Percentiles rank a stretch among this genome's conserved stretches.
Evolutionary conservation across 345 rosid species (phyloP).

Genomic region (Acer yangbiense): DNA sequence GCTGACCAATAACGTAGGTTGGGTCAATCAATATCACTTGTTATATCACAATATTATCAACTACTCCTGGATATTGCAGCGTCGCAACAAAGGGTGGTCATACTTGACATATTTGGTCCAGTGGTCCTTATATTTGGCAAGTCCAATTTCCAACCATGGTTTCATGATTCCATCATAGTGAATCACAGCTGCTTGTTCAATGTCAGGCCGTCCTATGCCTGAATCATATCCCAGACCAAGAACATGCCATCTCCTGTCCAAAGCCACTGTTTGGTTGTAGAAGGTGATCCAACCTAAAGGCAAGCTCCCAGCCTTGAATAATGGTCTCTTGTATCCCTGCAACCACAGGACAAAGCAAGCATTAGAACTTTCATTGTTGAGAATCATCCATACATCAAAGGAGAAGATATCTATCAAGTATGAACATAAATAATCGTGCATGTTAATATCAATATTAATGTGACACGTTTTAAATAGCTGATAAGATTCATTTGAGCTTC

Average conservation of each 20-base stretch:
- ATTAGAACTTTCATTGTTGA: constrained; percentile 1
- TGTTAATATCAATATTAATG: not conserved
- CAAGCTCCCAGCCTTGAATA: constrained; percentile 82
- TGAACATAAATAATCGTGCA: not conserved
- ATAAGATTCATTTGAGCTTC: not conserved
- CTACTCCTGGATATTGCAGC: constrained; percentile 70
- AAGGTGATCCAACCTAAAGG: constrained; percentile 91
- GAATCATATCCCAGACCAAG: constrained; percentile 80
- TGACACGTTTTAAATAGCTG: not conserved
- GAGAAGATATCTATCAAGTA: not conserved
- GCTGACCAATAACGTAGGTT: constrained; percentile 6
- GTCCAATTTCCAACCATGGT: constrained; percentile 93
- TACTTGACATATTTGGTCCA: constrained; percentile 70
- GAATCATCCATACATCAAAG: not conserved
- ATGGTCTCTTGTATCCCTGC: constrained; percentile 62
- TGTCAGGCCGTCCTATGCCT: constrained; percentile 43
- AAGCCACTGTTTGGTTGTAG: constrained; percentile 65
- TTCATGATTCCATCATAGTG: constrained; percentile 91
- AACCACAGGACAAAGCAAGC: constrained; percentile 19
- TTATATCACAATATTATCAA: constrained; percentile 11
- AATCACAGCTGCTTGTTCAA: constrained; percentile 74
- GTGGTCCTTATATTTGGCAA: constrained; percentile 62
- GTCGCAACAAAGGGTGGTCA: constrained; percentile 54
- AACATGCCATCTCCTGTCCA: constrained; percentile 81
- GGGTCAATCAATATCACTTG: constrained; percentile 14